A percentile compares a stretch with the other conserved stretches of the same genome.
phyloP scores from a whole-genome alignment of 2,329 filamentous ascomycete genomes.

The Scedosporium aurantiacum region DNA sequence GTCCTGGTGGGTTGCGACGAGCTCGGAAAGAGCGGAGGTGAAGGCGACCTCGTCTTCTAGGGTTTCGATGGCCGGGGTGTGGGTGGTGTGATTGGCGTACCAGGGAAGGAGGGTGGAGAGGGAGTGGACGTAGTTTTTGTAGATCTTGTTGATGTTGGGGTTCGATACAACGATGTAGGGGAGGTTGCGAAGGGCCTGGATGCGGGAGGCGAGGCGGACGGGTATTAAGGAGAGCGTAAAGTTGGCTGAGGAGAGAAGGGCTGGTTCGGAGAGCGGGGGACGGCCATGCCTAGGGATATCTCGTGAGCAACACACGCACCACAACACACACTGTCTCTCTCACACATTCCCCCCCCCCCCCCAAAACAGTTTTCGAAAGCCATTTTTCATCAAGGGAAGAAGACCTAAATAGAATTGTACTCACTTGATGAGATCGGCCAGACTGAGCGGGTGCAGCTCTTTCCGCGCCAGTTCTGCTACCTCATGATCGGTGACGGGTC shows the following conservation, averaged over 20 bases:
- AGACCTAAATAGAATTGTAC: slow-evolving; percentile 11
- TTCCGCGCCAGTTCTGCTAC: slow-evolving; percentile 68
- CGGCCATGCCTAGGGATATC: slow-evolving; percentile 50
- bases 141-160: slow-evolving; percentile 85
- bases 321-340: too few relatives aligned
- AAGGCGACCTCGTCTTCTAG: slow-evolving; percentile 84
- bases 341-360: too few relatives aligned
- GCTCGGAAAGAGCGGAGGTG: slow-evolving; percentile 82
- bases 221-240: slow-evolving; percentile 90
- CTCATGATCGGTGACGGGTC: slow-evolving; percentile 54
- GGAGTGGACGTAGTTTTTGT: slow-evolving; percentile 92
- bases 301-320: too few relatives aligned
- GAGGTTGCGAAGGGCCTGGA: slow-evolving; percentile 83
- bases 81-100: slow-evolving; percentile 34
- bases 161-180: slow-evolving; percentile 99
- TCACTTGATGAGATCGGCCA: slow-evolving; percentile 82
- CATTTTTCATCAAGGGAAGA: not conserved
- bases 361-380: too few relatives aligned
- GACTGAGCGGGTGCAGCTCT: slow-evolving; percentile 68
- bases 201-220: slow-evolving; percentile 83
- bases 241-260: slow-evolving; percentile 82
- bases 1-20: slow-evolving; percentile 90
- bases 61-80: slow-evolving; percentile 44
- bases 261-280: slow-evolving; percentile 69
- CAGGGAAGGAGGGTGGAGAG: slow-evolving; percentile 84